phyloP scores from a whole-genome alignment of 1,139 yeast species.

The Ogataea hybrid region DNA sequence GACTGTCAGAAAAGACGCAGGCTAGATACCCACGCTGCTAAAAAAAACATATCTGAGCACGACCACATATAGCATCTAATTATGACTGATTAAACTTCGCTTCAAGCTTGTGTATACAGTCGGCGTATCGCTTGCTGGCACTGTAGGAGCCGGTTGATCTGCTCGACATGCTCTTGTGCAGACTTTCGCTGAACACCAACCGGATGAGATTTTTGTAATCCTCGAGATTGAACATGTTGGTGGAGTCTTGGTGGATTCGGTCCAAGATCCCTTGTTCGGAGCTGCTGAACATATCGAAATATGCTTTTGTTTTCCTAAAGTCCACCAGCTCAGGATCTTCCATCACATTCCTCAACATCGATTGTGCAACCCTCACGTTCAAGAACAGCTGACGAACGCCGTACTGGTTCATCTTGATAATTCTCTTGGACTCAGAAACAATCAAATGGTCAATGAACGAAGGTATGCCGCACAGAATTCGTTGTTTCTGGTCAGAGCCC shows the following conservation, averaged over 20 bases:
- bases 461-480: slow-evolving; percentile 50
- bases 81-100: slow-evolving; percentile 4
- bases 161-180: slow-evolving; percentile 26
- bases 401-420: slow-evolving; percentile 54
- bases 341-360: slow-evolving; percentile 65
- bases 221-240: slow-evolving; percentile 24
- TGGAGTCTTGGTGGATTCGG: slow-evolving; percentile 22
- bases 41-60: slow-evolving; percentile 7
- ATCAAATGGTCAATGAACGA: slow-evolving; percentile 55
- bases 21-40: slow-evolving; percentile 8
- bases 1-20: slow-evolving; percentile 14
- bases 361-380: slow-evolving; percentile 73
- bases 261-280: slow-evolving; percentile 32
- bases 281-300: slow-evolving; percentile 53
- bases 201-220: slow-evolving; percentile 43
- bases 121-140: slow-evolving; percentile 25
- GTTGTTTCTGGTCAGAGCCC: slow-evolving; percentile 29
- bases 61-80: slow-evolving; percentile 6
- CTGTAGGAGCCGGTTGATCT: slow-evolving; percentile 35
- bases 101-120: slow-evolving; percentile 23
- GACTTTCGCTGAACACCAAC: slow-evolving; percentile 46
- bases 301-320: slow-evolving; percentile 54
- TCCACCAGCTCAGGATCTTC: slow-evolving; percentile 57
- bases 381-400: slow-evolving; percentile 68
- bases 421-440: slow-evolving; percentile 56